Evolutionary conservation across 352 stramenopile genomes (phyloP).

Genomic region (Paralagenidium karlingii): DNA sequence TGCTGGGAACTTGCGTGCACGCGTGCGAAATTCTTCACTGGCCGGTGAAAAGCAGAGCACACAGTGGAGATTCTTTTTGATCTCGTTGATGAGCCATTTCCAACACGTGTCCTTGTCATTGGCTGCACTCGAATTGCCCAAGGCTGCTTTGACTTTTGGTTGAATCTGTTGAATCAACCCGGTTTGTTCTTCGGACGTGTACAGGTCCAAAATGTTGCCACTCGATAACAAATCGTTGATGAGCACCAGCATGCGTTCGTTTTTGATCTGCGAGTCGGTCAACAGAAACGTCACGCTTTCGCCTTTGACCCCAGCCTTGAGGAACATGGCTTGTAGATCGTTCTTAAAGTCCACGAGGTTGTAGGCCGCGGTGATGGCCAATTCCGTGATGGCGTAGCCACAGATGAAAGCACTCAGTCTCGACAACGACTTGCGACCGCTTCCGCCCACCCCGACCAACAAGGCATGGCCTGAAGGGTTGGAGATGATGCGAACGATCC

Average conservation of each 20-base stretch:
- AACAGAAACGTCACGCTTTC: slow-evolving; percentile 88
- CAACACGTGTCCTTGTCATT: slow-evolving; percentile 89
- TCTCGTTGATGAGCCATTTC: slow-evolving; percentile 85
- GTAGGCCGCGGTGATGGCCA: slow-evolving; percentile 86
- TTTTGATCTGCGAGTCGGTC: slow-evolving; percentile 89
- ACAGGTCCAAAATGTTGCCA: slow-evolving; percentile 89
- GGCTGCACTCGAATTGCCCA: slow-evolving; percentile 26
- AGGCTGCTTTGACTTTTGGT: slow-evolving; percentile 66
- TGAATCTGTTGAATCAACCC: slow-evolving; percentile 82
- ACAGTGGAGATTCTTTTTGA: slow-evolving; percentile 89
- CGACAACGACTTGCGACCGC: slow-evolving; percentile 88
- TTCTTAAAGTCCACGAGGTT: slow-evolving; percentile 90
- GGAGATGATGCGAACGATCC: slow-evolving; percentile 92
- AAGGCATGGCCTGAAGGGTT: slow-evolving; percentile 89
- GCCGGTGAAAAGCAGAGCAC: slow-evolving; percentile 91
- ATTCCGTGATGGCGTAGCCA: slow-evolving; percentile 78
- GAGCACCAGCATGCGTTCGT: slow-evolving; percentile 91
- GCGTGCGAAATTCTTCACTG: slow-evolving; percentile 76
- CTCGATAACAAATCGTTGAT: slow-evolving; percentile 91
- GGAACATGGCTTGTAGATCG: slow-evolving; percentile 86
- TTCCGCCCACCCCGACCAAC: slow-evolving; percentile 90
- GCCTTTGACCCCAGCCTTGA: slow-evolving; percentile 86
- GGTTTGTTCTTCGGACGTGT: slow-evolving; percentile 84
- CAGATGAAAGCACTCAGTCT: slow-evolving; percentile 88
- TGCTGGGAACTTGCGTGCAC: slow-evolving; percentile 88